Conservation (phyloP, 1,284 basidiomycete genomes). For the Papiliotrema laurentii region DNA sequence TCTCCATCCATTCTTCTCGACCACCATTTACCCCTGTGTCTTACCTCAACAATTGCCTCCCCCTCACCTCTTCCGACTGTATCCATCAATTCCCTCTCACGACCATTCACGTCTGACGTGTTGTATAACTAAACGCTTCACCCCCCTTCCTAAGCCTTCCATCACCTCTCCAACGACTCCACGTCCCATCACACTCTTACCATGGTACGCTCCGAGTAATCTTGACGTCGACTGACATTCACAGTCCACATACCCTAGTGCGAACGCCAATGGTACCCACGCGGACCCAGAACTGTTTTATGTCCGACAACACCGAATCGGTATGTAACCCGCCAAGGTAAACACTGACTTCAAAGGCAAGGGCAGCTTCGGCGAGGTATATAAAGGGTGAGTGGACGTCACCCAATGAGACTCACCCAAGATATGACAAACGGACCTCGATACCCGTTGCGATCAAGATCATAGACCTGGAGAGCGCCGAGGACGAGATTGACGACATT, state of each 20-base stretch:
- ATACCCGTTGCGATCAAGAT: slow-evolving; percentile 97
- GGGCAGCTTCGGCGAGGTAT: slow-evolving; percentile 96
- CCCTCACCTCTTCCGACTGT: too few relatives aligned
- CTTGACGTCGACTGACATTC: not conserved
- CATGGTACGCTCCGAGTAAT: not conserved
- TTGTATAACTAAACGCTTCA: not conserved
- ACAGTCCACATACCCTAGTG: slow-evolving; percentile 11
- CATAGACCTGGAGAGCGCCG: slow-evolving; percentile 96
- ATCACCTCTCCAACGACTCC: not conserved
- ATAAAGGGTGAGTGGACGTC: slow-evolving; percentile 66
- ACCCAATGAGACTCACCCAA: slow-evolving; percentile 33
- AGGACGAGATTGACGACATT: slow-evolving; percentile 99
- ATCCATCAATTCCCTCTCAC: too few relatives aligned
- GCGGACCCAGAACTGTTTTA: slow-evolving; percentile 89
- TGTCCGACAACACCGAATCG: slow-evolving; percentile 93
- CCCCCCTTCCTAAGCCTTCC: not conserved
- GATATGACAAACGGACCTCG: slow-evolving; percentile 86
- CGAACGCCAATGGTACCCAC: slow-evolving; percentile 21
- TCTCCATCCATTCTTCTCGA: too few relatives aligned
- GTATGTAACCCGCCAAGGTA: slow-evolving; percentile 52
- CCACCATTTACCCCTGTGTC: too few relatives aligned
- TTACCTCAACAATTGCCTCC: too few relatives aligned
- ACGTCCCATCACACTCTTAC: not conserved
- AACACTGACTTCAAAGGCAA: slow-evolving; percentile 60
- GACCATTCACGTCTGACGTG: too few relatives aligned